phyloP scores from a whole-genome alignment of 352 stramenopile species.

The Globisporangium iwayamae region DNA sequence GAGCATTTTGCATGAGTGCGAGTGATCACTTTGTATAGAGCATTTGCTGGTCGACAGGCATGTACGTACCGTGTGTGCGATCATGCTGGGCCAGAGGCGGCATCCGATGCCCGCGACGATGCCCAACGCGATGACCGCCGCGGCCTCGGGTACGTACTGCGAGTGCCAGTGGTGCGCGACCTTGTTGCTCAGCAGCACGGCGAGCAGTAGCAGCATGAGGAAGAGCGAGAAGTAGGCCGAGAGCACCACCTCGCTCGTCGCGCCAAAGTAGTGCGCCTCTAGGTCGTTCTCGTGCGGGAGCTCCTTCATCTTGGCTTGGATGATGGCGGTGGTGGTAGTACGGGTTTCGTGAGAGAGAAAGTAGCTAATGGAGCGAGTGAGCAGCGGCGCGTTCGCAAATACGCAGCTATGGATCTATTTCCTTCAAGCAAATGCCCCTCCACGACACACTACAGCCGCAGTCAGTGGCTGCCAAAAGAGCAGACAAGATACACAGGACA shows the following conservation, averaged over 20 bases:
- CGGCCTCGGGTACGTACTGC: constrained; percentile 68
- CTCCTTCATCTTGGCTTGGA: constrained; percentile 17
- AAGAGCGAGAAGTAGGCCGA: constrained; percentile 71
- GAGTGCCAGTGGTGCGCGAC: constrained; percentile 67
- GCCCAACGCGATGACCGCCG: constrained; percentile 48
- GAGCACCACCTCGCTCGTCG: constrained; percentile 56
- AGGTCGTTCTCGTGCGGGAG: constrained; percentile 28
- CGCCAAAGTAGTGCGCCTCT: constrained; percentile 19
- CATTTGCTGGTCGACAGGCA: background rate
- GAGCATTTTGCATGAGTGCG: background rate
- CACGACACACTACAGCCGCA: background rate
- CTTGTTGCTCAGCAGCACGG: constrained; percentile 77
- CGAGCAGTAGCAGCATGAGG: constrained; percentile 61
- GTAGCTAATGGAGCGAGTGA: background rate
- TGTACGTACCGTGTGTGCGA: constrained; percentile 29
- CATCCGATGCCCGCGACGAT: constrained; percentile 51
- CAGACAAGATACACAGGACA: background rate
- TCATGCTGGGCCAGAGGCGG: constrained; percentile 48
- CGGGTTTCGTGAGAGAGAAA: background rate
- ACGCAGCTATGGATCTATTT: background rate
- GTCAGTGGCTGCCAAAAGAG: background rate
- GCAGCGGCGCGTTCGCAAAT: background rate
- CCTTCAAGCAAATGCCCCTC: background rate
- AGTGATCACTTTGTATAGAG: background rate
- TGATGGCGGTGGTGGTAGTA: background rate